These are phyloP conservation scores for Cytospora piceicola DNA, from an alignment of 2,329 filamentous ascomycete species.

Conservation along the genomic window DNA sequence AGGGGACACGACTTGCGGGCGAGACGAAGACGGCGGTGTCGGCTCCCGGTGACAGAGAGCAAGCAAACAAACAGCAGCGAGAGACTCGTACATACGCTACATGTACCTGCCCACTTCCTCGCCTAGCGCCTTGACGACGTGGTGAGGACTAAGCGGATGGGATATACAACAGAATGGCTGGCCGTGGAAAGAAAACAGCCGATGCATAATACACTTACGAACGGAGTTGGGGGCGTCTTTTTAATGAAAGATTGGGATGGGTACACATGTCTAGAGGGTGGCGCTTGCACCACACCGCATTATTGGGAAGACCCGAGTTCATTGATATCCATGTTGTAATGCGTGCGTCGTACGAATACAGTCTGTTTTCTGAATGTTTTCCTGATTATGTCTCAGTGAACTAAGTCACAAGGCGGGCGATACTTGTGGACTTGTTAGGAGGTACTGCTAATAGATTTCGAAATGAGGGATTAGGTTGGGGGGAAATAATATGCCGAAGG, in stretches of 20 bases:
- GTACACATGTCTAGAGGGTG: conserved; percentile 7
- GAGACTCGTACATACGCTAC: not conserved
- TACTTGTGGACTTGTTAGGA: not conserved
- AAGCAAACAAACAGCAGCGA: not conserved
- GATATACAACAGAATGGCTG: conserved; percentile 2
- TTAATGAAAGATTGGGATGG: conserved; percentile 12
- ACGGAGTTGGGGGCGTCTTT: conserved; percentile 25
- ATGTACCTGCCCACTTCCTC: not conserved
- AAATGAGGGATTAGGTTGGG: not conserved
- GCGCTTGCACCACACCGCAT: not conserved
- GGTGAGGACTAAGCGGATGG: not conserved
- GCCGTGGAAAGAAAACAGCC: conserved; percentile 4
- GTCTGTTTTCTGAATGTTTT: not conserved
- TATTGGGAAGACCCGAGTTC: conserved; percentile 8
- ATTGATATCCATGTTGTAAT: conserved; percentile 29
- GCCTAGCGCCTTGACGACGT: not conserved
- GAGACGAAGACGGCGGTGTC: not conserved
- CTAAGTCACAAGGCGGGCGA: not conserved
- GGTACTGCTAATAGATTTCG: not conserved
- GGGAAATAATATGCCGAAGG: not conserved
- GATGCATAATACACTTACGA: conserved; percentile 15
- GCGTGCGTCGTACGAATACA: conserved; percentile 10
- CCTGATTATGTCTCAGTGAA: not conserved
- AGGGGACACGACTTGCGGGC: conserved; percentile 33
- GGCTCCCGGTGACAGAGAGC: too few relatives aligned